Percentiles rank a stretch among this genome's conserved stretches.
These are phyloP conservation scores for Diatrype stigma DNA, from an alignment of 2,329 filamentous ascomycete species.

Conservation along the genomic window DNA sequence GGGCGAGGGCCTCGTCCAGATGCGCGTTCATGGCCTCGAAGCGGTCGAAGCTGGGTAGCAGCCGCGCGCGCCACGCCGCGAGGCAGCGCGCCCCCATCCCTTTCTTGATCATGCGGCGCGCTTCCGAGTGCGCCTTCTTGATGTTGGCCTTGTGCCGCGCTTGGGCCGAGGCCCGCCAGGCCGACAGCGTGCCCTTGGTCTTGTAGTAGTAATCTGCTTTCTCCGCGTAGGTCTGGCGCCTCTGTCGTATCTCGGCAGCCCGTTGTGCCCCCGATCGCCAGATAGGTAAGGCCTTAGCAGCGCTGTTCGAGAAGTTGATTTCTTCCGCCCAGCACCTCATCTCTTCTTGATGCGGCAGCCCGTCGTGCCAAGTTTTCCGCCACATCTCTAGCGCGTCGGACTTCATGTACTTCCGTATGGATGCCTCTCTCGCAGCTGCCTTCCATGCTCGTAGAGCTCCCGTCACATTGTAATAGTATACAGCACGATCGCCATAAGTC, in stretches of 20 bases:
- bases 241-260: constrained; percentile 12
- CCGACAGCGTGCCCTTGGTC: constrained; percentile 16
- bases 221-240: constrained; percentile 20
- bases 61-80: constrained; percentile 22
- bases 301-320: constrained; percentile 24
- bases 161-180: constrained; percentile 22
- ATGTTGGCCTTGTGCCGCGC: constrained; percentile 26
- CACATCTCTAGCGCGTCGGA: constrained; percentile 5
- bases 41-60: constrained; percentile 21
- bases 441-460: constrained; percentile 12
- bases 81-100: constrained; percentile 27
- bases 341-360: constrained; percentile 14
- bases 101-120: constrained; percentile 29
- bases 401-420: constrained; percentile 6
- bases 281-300: constrained; percentile 19
- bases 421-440: constrained; percentile 6
- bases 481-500: constrained; percentile 3
- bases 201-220: constrained; percentile 27
- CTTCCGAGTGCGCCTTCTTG: constrained; percentile 28
- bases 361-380: constrained; percentile 8
- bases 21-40: constrained; percentile 21
- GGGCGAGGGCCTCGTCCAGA: constrained; percentile 17
- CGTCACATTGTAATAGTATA: constrained; percentile 6
- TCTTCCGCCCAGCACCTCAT: constrained; percentile 22
- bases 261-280: constrained; percentile 22